phyloP scores from a whole-genome alignment of 139 green algal species.

The Penium margaritaceum region DNA sequence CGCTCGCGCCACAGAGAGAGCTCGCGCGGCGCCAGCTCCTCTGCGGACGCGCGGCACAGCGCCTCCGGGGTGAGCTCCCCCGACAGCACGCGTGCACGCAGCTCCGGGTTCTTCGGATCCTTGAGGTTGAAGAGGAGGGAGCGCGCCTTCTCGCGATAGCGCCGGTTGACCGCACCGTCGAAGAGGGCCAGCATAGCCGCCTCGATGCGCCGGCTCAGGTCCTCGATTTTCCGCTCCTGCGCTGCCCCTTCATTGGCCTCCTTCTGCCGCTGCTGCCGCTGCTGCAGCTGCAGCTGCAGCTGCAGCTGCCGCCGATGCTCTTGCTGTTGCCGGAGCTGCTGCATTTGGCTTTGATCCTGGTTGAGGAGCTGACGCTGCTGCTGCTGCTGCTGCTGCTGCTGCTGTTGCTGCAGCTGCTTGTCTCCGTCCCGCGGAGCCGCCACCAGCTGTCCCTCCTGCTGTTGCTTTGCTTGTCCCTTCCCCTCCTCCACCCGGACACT shows the following conservation, averaged over 20 bases:
- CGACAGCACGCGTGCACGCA: constrained; percentile 14
- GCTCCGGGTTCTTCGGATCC: constrained; percentile 28
- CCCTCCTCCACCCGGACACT: background rate
- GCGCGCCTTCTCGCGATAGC: constrained; percentile 23
- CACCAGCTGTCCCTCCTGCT: constrained; percentile 1
- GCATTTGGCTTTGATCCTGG: background rate
- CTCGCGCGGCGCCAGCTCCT: constrained; percentile 29
- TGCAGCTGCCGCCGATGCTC: background rate
- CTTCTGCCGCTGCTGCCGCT: background rate
- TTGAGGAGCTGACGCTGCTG: background rate
- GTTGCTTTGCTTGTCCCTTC: background rate
- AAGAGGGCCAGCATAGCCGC: background rate
- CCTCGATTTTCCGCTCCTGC: background rate
- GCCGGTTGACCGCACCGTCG: constrained; percentile 9
- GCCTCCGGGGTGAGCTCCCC: constrained; percentile 16
- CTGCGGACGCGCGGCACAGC: constrained; percentile 22
- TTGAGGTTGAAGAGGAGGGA: constrained; percentile 41
- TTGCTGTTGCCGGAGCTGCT: background rate
- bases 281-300: background rate
- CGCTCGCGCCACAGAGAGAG: constrained; percentile 20
- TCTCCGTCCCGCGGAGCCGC: background rate
- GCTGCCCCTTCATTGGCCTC: background rate
- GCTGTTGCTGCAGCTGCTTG: background rate
- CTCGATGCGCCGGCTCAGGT: constrained; percentile 16
- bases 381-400: background rate